A percentile compares a stretch with the other conserved stretches of the same genome.
These are phyloP conservation scores for Rickenella mellea DNA, from an alignment of 768 basidiomycete genomes.

Conservation along the genomic window DNA sequence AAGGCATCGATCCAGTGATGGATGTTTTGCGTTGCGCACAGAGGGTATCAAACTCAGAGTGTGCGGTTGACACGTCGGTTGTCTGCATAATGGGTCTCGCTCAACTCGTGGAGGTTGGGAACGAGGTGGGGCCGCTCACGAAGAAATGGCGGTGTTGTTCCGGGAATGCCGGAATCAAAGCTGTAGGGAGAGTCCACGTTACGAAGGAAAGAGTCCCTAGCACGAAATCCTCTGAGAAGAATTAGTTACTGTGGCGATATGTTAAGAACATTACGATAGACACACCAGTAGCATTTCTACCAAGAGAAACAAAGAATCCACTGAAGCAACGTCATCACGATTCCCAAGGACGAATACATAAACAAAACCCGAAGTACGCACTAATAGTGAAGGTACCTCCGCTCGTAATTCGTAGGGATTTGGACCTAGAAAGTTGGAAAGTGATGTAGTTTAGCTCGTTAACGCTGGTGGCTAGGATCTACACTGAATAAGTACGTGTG, in stretches of 20 bases:
- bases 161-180: slow-evolving; percentile 4
- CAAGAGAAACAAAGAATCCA: not conserved
- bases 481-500: too few species aligned
- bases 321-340: slow-evolving; percentile 1
- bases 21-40: not conserved
- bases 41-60: not conserved
- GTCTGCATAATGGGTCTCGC: too few species aligned
- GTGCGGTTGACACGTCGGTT: not conserved
- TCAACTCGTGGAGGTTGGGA: too few species aligned
- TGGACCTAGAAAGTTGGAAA: slow-evolving; percentile 9
- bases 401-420: slow-evolving; percentile 5
- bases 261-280: too few species aligned
- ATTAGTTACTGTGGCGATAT: not conserved
- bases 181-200: slow-evolving; percentile 12
- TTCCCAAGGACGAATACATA: too few species aligned
- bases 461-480: not conserved
- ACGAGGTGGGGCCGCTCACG: slow-evolving; percentile 1
- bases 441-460: slow-evolving; percentile 7
- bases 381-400: slow-evolving; percentile 12
- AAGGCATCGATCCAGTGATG: not conserved
- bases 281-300: not conserved
- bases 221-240: slow-evolving; percentile 7
- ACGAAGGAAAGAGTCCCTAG: slow-evolving; percentile 11
- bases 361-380: slow-evolving; percentile 24
- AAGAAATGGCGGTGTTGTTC: slow-evolving; percentile 3